Evolutionary conservation across 2,329 filamentous ascomycete genomes (phyloP).

Genomic region (Pseudogymnoascus sp.): DNA sequence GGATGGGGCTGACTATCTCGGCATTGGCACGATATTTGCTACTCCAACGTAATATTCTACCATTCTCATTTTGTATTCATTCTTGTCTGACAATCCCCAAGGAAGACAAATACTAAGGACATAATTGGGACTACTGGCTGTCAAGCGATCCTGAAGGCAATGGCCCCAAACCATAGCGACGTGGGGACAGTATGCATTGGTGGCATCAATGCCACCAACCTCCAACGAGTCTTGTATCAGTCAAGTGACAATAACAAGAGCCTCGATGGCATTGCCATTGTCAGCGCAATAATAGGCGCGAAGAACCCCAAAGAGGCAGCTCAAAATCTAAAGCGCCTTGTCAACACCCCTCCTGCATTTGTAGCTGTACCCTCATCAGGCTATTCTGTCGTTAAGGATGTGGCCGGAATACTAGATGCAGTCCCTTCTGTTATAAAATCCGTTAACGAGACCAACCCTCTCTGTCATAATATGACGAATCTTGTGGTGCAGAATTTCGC

Average conservation of each 20-base stretch:
- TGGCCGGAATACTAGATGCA: conserved; percentile 20
- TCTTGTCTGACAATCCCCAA: conserved; percentile 28
- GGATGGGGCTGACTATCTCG: conserved; percentile 81
- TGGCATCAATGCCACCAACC: conserved; percentile 72
- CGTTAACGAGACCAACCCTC: conserved; percentile 55
- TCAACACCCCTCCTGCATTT: conserved; percentile 33
- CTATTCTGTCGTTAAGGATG: conserved; percentile 17
- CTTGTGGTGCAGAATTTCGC: conserved; percentile 92
- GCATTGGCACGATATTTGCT: conserved; percentile 81
- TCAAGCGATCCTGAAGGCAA: conserved; percentile 54
- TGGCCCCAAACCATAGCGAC: conserved; percentile 34
- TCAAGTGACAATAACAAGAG: conserved; percentile 46
- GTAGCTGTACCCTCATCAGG: conserved; percentile 14
- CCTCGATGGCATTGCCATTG: conserved; percentile 77
- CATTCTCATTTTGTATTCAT: conserved; percentile 23
- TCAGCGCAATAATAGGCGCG: conserved; percentile 79
- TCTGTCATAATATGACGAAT: conserved; percentile 97
- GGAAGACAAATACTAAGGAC: conserved; percentile 79
- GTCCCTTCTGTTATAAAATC: conserved; percentile 43
- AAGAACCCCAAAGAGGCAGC: conserved; percentile 59
- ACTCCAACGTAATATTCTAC: conserved; percentile 59
- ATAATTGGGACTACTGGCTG: conserved; percentile 70
- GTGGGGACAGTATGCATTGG: conserved; percentile 76
- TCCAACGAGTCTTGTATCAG: conserved; percentile 67
- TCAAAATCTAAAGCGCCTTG: conserved; percentile 47